Evolutionary conservation across 1,284 basidiomycete species (phyloP).

Genomic region (Papiliotrema nemorosa): DNA sequence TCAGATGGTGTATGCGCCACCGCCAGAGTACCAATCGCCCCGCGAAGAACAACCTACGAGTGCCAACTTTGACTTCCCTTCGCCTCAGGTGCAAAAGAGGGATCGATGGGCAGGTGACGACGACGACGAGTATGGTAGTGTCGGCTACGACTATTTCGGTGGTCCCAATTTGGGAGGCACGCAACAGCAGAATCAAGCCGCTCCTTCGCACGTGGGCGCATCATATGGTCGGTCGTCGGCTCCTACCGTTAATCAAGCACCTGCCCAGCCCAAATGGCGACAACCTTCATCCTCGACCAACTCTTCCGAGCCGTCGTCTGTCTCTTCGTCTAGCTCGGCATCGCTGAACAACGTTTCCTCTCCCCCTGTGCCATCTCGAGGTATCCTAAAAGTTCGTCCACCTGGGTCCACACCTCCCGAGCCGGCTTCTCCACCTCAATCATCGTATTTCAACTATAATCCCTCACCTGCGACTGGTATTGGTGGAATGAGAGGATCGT

Average conservation of each 20-base stretch:
- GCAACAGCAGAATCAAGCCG: slow-evolving; percentile 6
- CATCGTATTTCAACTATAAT: slow-evolving; percentile 47
- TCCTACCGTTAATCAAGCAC: slow-evolving; percentile 36
- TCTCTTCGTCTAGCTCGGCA: slow-evolving; percentile 14
- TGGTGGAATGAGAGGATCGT: slow-evolving; percentile 37
- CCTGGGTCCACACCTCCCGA: slow-evolving; percentile 22
- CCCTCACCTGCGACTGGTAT: slow-evolving; percentile 49
- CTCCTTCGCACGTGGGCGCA: slow-evolving; percentile 16
- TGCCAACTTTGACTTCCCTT: slow-evolving; percentile 38
- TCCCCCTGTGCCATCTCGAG: slow-evolving; percentile 23
- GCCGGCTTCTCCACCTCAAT: slow-evolving; percentile 33
- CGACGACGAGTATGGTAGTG: slow-evolving; percentile 53
- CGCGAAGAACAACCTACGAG: slow-evolving; percentile 7
- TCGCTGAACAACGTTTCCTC: slow-evolving; percentile 24
- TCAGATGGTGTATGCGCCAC: slow-evolving; percentile 69
- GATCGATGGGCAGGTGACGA: slow-evolving; percentile 34
- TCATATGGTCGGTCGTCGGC: slow-evolving; percentile 18
- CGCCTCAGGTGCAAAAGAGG: slow-evolving; percentile 24
- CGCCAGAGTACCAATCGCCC: slow-evolving; percentile 48
- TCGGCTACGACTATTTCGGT: slow-evolving; percentile 60
- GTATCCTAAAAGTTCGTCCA: slow-evolving; percentile 46
- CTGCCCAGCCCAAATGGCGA: slow-evolving; percentile 45
- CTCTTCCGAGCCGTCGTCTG: slow-evolving; percentile 12
- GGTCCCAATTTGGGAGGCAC: slow-evolving; percentile 54
- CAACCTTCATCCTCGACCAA: slow-evolving; percentile 4